A percentile compares a stretch with the other conserved stretches of the same genome.
phyloP scores from a whole-genome alignment of 2,329 filamentous ascomycete genomes.

The Aurifilum marmelostoma region DNA sequence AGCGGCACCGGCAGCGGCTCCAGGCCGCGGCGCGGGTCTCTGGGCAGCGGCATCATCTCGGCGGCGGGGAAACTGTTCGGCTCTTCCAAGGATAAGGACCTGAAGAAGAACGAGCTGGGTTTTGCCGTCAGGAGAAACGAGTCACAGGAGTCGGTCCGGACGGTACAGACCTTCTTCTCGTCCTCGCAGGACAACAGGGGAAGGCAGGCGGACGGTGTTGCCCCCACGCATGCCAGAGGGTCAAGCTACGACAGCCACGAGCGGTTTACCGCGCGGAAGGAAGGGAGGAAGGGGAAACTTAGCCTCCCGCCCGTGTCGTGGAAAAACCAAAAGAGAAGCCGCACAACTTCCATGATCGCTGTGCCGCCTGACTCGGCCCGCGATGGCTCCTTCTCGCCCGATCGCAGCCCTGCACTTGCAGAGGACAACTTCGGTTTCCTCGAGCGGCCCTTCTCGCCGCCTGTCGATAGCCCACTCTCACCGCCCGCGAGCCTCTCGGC shows the following conservation, averaged over 20 bases:
- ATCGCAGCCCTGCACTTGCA: slow-evolving; percentile 3
- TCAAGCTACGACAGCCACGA: slow-evolving; percentile 26
- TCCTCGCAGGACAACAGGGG: slow-evolving; percentile 13
- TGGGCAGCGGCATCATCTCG: slow-evolving; percentile 17
- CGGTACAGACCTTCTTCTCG: slow-evolving; percentile 18
- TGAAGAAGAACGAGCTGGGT: background rate
- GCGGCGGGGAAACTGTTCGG: slow-evolving; percentile 24
- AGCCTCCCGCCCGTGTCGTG: slow-evolving; percentile 24
- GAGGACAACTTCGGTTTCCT: slow-evolving; percentile 26
- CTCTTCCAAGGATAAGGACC: slow-evolving; percentile 21
- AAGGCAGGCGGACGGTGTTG: slow-evolving; percentile 11
- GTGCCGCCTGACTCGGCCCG: slow-evolving; percentile 27
- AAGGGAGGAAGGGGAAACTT: slow-evolving; percentile 17
- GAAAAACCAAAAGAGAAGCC: slow-evolving; percentile 22
- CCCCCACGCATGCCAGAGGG: slow-evolving; percentile 9
- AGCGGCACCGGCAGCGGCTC: background rate
- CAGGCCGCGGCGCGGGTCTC: slow-evolving; percentile 23
- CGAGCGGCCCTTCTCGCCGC: slow-evolving; percentile 27
- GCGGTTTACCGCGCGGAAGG: slow-evolving; percentile 16
- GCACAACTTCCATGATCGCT: slow-evolving; percentile 28
- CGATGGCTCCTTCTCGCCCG: slow-evolving; percentile 17
- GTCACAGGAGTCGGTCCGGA: slow-evolving; percentile 18
- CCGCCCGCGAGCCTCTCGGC: slow-evolving; percentile 31
- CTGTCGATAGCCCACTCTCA: slow-evolving; percentile 21
- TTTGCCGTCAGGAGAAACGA: slow-evolving; percentile 2